These are phyloP conservation scores for Senna tora DNA, from an alignment of 306 rosid genomes.

Conservation along the genomic window DNA sequence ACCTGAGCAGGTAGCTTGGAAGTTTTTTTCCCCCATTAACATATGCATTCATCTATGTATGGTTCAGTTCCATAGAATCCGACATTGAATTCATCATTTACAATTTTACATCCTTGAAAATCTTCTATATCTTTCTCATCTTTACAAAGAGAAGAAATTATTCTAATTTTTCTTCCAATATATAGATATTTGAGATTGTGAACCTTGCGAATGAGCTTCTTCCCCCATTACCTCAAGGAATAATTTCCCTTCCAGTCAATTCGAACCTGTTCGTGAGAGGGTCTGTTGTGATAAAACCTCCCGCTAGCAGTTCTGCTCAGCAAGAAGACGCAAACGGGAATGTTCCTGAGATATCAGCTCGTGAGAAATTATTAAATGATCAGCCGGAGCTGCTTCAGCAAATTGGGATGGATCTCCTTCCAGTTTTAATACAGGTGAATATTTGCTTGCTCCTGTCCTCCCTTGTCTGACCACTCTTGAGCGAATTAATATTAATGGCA, in stretches of 20 bases:
- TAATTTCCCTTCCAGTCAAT: slow-evolving; percentile 76
- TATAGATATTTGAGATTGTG: slow-evolving; percentile 93
- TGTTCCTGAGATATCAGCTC: slow-evolving; percentile 76
- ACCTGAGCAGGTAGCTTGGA: slow-evolving; percentile 73
- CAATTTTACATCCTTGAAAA: slow-evolving; percentile 23
- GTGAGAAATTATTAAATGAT: slow-evolving; percentile 86
- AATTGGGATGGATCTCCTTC: slow-evolving; percentile 94
- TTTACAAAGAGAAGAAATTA: neutral
- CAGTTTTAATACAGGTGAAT: slow-evolving; percentile 83
- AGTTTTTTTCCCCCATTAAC: no score
- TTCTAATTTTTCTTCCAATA: slow-evolving; percentile 18
- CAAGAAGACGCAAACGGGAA: slow-evolving; percentile 77
- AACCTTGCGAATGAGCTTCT: slow-evolving; percentile 96
- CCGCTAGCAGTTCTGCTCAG: slow-evolving; percentile 73
- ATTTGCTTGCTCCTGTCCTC: neutral
- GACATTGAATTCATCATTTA: neutral
- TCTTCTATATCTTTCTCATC: neutral
- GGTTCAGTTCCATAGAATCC: no score
- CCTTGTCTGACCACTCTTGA: slow-evolving; percentile 2
- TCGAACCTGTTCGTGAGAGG: slow-evolving; percentile 77
- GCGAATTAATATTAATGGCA: slow-evolving; percentile 24
- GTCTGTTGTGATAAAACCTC: slow-evolving; percentile 62
- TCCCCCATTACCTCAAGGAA: slow-evolving; percentile 95
- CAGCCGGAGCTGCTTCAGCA: slow-evolving; percentile 92
- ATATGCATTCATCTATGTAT: no score